phyloP scores from a whole-genome alignment of 257 asterid genomes.

The Solanum peruvianum region DNA sequence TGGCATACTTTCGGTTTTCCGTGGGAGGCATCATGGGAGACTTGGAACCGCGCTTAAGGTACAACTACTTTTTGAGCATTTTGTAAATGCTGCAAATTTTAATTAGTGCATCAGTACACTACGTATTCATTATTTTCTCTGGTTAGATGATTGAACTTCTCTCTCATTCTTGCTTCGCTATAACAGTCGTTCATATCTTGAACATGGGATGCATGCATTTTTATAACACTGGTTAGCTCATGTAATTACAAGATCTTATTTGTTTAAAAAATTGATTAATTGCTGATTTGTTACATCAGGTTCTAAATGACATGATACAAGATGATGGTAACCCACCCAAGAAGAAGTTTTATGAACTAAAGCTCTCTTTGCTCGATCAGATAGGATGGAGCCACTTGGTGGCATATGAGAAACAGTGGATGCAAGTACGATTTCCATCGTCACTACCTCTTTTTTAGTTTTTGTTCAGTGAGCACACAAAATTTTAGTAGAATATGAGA shows the following conservation, averaged over 20 bases:
- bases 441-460: slow-evolving; percentile 59
- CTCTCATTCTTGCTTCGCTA: not conserved
- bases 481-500: not conserved
- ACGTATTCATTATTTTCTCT: not conserved
- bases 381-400: slow-evolving; percentile 78
- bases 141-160: not conserved
- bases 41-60: slow-evolving; percentile 92
- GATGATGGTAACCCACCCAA: slow-evolving; percentile 76
- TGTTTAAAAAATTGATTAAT: not conserved
- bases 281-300: slow-evolving; percentile 26
- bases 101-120: not conserved
- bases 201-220: not conserved
- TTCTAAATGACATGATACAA: slow-evolving; percentile 61
- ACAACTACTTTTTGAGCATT: not conserved
- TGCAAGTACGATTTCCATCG: slow-evolving; percentile 70
- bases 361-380: slow-evolving; percentile 58
- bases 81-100: not conserved
- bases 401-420: slow-evolving; percentile 72
- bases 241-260: not conserved
- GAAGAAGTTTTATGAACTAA: slow-evolving; percentile 67
- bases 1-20: slow-evolving; percentile 55
- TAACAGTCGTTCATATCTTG: not conserved
- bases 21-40: slow-evolving; percentile 65
- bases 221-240: not conserved
- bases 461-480: not conserved